These are phyloP conservation scores for Fusarium pseudonygamai DNA, from an alignment of 2,329 filamentous ascomycete species.

Conservation along the genomic window DNA sequence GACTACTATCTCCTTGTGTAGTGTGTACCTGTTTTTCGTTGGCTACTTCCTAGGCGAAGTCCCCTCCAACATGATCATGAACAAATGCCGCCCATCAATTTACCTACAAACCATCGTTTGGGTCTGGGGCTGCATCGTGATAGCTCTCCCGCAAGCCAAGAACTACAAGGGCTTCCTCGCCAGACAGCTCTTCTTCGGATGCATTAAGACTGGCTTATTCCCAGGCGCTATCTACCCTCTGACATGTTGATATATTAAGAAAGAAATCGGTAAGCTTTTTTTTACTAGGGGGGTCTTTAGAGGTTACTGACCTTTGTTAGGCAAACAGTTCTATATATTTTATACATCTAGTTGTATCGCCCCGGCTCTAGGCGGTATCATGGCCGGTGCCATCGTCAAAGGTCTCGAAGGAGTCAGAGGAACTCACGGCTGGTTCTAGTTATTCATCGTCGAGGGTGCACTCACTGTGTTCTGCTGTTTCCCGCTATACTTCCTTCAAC, in stretches of 20 bases:
- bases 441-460: slow-evolving; percentile 23
- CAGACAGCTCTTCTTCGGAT: slow-evolving; percentile 32
- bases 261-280: slow-evolving; percentile 15
- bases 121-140: slow-evolving; percentile 52
- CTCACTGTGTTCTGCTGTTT: slow-evolving; percentile 12
- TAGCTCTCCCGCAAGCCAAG: too few relatives aligned
- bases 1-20: background rate
- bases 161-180: too few relatives aligned
- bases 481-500: slow-evolving; percentile 12
- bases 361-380: slow-evolving; percentile 18
- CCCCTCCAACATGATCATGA: slow-evolving; percentile 62
- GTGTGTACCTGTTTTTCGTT: slow-evolving; percentile 56
- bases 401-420: slow-evolving; percentile 14
- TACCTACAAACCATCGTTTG: slow-evolving; percentile 61
- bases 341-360: slow-evolving; percentile 27
- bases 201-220: slow-evolving; percentile 61
- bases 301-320: background rate
- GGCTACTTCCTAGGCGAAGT: slow-evolving; percentile 63
- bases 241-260: slow-evolving; percentile 64
- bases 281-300: rapidly evolving
- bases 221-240: slow-evolving; percentile 62
- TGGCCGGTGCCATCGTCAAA: slow-evolving; percentile 27
- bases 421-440: slow-evolving; percentile 25
- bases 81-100: slow-evolving; percentile 58
- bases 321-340: slow-evolving; percentile 30